Conservation (phyloP, 2,329 filamentous ascomycete genomes). For the Xylaria polymorpha region DNA sequence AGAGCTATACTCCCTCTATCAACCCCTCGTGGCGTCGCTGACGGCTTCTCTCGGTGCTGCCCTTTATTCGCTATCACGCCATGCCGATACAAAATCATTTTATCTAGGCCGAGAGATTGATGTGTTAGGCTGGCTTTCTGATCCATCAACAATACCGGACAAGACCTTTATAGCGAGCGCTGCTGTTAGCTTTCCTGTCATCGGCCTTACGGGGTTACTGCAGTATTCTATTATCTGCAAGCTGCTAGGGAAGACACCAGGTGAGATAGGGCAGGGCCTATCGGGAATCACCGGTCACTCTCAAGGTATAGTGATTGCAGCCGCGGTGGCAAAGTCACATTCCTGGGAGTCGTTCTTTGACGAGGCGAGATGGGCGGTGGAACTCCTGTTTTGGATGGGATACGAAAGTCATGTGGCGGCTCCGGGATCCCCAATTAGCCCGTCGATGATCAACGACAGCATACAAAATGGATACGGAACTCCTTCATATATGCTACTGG, state of each 20-base stretch:
- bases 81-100: conserved; percentile 30
- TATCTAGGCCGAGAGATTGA: conserved; percentile 36
- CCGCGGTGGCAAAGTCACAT: conserved; percentile 87
- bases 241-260: conserved; percentile 33
- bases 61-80: conserved; percentile 28
- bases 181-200: conserved; percentile 35
- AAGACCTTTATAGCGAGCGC: conserved; percentile 28
- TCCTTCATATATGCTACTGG: conserved; percentile 96
- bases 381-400: conserved; percentile 98
- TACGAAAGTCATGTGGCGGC: conserved; percentile 96
- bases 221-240: conserved; percentile 36
- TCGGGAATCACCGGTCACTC: conserved; percentile 91
- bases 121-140: conserved; percentile 28
- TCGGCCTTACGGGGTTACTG: conserved; percentile 28
- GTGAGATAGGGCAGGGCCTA: conserved; percentile 28
- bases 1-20: conserved; percentile 35
- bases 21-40: conserved; percentile 27
- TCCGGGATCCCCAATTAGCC: conserved; percentile 91
- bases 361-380: conserved; percentile 81
- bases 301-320: conserved; percentile 93
- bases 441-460: conserved; percentile 90
- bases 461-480: conserved; percentile 91
- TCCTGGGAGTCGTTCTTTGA: conserved; percentile 93
- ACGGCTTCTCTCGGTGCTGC: conserved; percentile 21
- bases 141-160: conserved; percentile 27